phyloP scores from a whole-genome alignment of 306 rosid genomes.

The Leucaena leucocephala region DNA sequence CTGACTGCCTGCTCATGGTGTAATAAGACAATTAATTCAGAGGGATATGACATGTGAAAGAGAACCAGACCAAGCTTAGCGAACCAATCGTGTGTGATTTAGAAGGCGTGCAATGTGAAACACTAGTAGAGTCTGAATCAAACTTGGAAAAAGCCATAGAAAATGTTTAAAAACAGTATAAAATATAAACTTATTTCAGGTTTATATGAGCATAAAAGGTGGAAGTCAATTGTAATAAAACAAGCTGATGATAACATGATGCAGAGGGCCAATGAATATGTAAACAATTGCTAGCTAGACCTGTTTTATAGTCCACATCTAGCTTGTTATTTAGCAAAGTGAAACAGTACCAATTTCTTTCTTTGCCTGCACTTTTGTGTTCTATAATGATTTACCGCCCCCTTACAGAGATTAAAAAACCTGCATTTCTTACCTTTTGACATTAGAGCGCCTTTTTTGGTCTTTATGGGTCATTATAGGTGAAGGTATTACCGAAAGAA shows the following conservation, averaged over 20 bases:
- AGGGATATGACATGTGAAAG: conserved; percentile 8
- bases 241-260: conserved; percentile 4
- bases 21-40: neutral
- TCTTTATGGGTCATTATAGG: neutral
- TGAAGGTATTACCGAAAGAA: neutral
- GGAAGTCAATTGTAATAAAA: neutral
- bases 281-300: neutral
- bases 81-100: conserved; percentile 6
- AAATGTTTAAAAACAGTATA: neutral
- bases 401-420: neutral
- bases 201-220: neutral
- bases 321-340: neutral
- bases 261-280: neutral
- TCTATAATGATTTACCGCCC: neutral
- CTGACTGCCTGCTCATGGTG: neutral
- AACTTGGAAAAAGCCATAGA: neutral
- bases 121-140: neutral
- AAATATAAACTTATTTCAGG: neutral
- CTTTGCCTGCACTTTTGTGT: neutral
- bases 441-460: neutral
- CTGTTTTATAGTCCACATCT: neutral
- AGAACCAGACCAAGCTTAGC: neutral
- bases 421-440: neutral
- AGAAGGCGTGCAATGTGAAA: neutral
- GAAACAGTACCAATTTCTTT: neutral